Evolutionary conservation across 2,329 filamentous ascomycete genomes (phyloP), one percentile per base, ranked within the genome.

Genomic region (Fusarium subglutinans): DNA sequence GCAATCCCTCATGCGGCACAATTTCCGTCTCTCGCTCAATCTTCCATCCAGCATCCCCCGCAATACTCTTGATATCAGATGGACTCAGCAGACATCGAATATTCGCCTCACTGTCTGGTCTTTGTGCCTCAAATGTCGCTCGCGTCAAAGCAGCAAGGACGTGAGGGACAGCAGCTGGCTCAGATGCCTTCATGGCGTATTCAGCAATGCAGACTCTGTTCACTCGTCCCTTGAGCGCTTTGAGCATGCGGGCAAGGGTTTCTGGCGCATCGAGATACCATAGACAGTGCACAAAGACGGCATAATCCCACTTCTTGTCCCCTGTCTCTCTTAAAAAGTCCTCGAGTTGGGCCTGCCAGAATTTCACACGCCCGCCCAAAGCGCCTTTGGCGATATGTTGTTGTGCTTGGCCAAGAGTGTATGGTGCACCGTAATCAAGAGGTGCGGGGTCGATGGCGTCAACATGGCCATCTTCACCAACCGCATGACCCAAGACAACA

Each of bases 361-460:
- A 69, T 5, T 6, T 58, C 0, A 69, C 33, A 14, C 40, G 35
- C 7, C 26, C 9, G 2, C 66, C 45, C 5, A 69, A 38, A 5
- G 26, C 5, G 6, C 66, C 66, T 3, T 44, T 45, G 0, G 17
- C 4, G 13, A 69, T 54, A 18, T 70, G 51, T 5, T 58, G 8
- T 1, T 69, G 66, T 12, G 66, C 66, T 38, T 69, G 65, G 6
- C 65, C 66, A 2, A 69, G 66, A 2, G 66, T 69, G 24, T 57
- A 57, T 9, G 66, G 66, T n/a, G 66, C 58, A 13, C 66, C 66
- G 30, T 69, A 69, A 15, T 70, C 40, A 13, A 58, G 50, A 63
- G 58, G 37, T 28, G 66, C 66, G 18, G 66, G 66, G 58, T 69
- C 66, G 6, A 69, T 47, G 37, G 66, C 65, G 20, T 69, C 66